Percentiles rank a stretch among this genome's conserved stretches.
phyloP scores from a whole-genome alignment of 805 yeast species.

The Maudiozyma bulderi region DNA sequence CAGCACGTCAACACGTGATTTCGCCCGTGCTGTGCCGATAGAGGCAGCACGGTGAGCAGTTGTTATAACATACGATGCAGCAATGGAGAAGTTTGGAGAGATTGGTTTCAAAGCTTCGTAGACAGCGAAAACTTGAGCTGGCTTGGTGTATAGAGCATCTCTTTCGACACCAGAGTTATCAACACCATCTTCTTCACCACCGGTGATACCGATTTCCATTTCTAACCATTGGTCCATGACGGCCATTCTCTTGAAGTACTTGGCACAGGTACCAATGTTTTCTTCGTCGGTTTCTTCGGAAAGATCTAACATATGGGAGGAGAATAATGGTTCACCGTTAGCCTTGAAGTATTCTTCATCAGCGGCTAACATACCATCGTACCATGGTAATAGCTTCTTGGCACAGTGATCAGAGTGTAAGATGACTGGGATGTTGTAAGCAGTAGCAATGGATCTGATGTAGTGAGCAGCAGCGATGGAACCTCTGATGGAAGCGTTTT shows the following conservation, averaged over 20 bases:
- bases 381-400: constrained; percentile 94
- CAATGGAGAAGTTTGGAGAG: constrained; percentile 97
- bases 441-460: constrained; percentile 92
- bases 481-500: constrained; percentile 90
- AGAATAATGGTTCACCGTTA: constrained; percentile 93
- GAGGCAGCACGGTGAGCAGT: too few relatives aligned
- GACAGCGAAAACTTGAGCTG: constrained; percentile 90
- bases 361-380: constrained; percentile 94
- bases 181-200: constrained; percentile 99
- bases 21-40: too few relatives aligned
- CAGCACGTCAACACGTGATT: too few relatives aligned
- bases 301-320: constrained; percentile 97
- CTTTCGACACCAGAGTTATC: constrained; percentile 90
- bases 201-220: constrained; percentile 99
- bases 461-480: constrained; percentile 96
- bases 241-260: constrained; percentile 90
- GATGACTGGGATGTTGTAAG: constrained; percentile 92
- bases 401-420: constrained; percentile 99
- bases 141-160: constrained; percentile 83
- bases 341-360: constrained; percentile 84
- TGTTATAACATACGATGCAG: too few relatives aligned
- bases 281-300: constrained; percentile 95
- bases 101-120: constrained; percentile 83
- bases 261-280: constrained; percentile 88
- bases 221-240: constrained; percentile 96